Conservation (phyloP, 345 rosid species). For the Nephelium lappaceum region DNA sequence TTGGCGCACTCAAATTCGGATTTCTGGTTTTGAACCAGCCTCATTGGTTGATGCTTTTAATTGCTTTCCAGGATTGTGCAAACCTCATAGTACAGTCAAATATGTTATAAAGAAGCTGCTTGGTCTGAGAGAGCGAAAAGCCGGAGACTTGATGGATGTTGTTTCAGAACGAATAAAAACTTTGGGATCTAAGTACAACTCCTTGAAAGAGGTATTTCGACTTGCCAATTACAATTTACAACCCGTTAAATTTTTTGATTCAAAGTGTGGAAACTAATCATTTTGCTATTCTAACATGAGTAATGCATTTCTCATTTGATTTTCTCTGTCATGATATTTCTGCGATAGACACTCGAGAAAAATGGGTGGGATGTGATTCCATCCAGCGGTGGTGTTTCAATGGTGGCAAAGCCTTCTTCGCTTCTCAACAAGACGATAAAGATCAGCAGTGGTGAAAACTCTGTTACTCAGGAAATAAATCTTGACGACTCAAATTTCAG, state of each 20-base stretch:
- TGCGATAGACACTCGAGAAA: constrained; percentile 29
- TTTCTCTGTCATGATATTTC: constrained; percentile 4
- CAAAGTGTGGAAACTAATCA: too few relatives aligned
- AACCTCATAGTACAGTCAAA: constrained; percentile 82
- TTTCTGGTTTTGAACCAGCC: constrained; percentile 63
- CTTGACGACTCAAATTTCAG: constrained; percentile 67
- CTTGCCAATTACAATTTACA: neutral
- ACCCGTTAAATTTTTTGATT: neutral
- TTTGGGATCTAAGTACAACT: constrained; percentile 58
- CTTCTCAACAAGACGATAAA: constrained; percentile 61
- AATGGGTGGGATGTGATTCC: constrained; percentile 88
- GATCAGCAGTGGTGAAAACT: constrained; percentile 23
- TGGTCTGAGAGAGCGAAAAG: constrained; percentile 58
- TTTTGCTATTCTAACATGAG: too few relatives aligned
- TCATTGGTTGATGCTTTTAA: constrained; percentile 56
- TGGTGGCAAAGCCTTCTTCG: constrained; percentile 83
- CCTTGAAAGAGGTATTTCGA: constrained; percentile 75
- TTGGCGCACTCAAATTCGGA: constrained; percentile 72
- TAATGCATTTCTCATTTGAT: too few relatives aligned
- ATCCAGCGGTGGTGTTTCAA: constrained; percentile 70
- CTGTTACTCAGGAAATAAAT: constrained; percentile 38
- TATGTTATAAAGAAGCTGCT: constrained; percentile 85
- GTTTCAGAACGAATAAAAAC: constrained; percentile 47
- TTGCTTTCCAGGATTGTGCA: constrained; percentile 77
- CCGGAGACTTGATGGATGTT: constrained; percentile 53